Evolutionary conservation across 2,329 filamentous ascomycete species (phyloP).

Genomic region (Beauveria rudraprayagi): DNA sequence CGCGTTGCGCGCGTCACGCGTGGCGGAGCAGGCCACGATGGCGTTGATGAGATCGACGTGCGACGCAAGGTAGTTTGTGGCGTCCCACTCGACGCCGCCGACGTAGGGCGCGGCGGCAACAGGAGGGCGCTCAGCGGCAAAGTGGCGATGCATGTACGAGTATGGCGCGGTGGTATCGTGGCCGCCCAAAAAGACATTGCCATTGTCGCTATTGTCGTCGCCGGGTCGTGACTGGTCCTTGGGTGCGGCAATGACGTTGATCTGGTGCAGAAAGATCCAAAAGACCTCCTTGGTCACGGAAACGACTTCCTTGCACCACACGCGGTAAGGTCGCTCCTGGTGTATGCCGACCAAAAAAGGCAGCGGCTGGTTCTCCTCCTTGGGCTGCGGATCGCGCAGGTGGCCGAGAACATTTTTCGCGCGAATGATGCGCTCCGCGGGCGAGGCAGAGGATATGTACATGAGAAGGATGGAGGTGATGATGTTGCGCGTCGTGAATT

Average conservation of each 20-base stretch:
- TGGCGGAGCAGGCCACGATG: constrained; percentile 73
- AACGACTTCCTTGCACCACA: constrained; percentile 88
- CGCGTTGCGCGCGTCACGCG: constrained; percentile 59
- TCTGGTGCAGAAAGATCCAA: constrained; percentile 95
- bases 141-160: constrained; percentile 61
- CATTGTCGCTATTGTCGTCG: constrained; percentile 16
- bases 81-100: constrained; percentile 96
- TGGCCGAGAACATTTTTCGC: constrained; percentile 70
- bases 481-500: constrained; percentile 88
- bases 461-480: constrained; percentile 85
- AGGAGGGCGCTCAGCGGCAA: constrained; percentile 78
- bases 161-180: constrained; percentile 31
- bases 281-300: constrained; percentile 97
- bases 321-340: constrained; percentile 75
- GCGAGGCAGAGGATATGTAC: constrained; percentile 64
- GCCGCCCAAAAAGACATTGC: constrained; percentile 24
- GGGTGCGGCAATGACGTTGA: constrained; percentile 74
- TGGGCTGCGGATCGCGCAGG: constrained; percentile 68
- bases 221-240: constrained; percentile 16
- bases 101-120: constrained; percentile 94
- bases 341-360: constrained; percentile 88
- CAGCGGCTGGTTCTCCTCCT: constrained; percentile 67
- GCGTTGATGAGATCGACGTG: constrained; percentile 92
- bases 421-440: constrained; percentile 55
- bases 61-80: constrained; percentile 88